Base-by-base conservation (phyloP, 2,329 filamentous ascomycete genomes). In the Lachnellula willkommii region DNA sequence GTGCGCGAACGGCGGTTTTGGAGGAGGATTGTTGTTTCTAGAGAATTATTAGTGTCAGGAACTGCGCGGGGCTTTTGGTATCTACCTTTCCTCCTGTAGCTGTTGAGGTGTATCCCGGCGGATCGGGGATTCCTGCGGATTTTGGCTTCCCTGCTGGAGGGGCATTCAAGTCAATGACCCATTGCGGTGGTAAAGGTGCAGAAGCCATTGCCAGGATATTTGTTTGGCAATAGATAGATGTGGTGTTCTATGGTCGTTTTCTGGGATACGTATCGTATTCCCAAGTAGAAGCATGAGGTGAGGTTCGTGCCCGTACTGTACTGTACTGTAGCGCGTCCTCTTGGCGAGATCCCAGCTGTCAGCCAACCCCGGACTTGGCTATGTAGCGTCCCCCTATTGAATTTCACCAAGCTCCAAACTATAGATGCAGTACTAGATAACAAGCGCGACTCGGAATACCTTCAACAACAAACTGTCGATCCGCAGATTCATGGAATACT, bases 121-220 rank as follows among this genome's bases (percentile, higher is more conserved):
- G 94, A 71, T 99, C 92, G 56, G 87, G 79, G 63, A 96, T 84
- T 69, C 79, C 81, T 50, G 72, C 69, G 57, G 81, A 79, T 73
- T 90, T 90, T 51, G 84, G 73, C 70, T 83, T 88, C 50, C 82
- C 70, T 24, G 81, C 71, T 24, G 90, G 84, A 35, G 89, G 82
- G 46, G 82, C 82, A 69, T 86, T 85, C 64, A 97, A 81, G 67
- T 95, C 86, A 62, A 85, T 73, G 36, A 93, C 89, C 94, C 94
- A 99, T 79, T 81, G 77, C 36, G 92, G 92, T 48, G 79, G 79
- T 49, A 75, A 78, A 42, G 75, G 74, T 45, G 70, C 70, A 57
- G 55, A 68, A 63, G 63, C 52, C 64, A 70, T 68, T 57, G 73
- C 69, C 52, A 65, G 56, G 22, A 7, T 47, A 5, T 32, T 7